Base-by-base conservation (phyloP, 345 rosid genomes). In the Gossypium arboreum region DNA sequence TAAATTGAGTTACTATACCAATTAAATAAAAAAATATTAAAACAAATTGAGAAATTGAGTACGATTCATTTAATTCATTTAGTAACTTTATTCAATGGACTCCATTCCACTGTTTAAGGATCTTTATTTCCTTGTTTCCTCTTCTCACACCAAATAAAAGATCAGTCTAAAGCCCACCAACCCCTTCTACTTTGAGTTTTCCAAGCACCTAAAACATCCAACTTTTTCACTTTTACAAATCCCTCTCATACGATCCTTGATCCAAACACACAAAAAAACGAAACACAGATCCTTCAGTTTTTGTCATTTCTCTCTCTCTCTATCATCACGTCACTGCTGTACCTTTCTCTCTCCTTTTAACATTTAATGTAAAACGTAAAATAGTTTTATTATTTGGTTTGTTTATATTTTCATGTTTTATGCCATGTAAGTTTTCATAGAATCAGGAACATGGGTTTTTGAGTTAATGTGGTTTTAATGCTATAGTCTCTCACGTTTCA, bases 151-250 rank as follows among this genome's bases (percentile, higher is more conserved):
- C 43, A 24, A 68, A 68, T 22, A 22, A 22, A 22, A 48, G 18
- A 5, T 13, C 25, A 48, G 16, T 47, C 15, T 13, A 24, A 47
- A 24, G 17, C 22, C 39, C 11, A 48, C 56, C 56, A 12, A 66
- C 72, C 56, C 2, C 43, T 24, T 4, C 12, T n/a, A 68, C 43
- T 68, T 9, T 6, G 3, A 15, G 52, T 55, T 3, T 16, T 50
- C 15, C 43, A 68, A 18, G 72, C 17, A 10, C 58, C 43, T 13
- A 50, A 34, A n/a, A 25, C 44, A 48, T 50, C 13, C 13, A 16
- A 48, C 58, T 68, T 50, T 64, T 9, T 68, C 72, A 50, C 72
- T 68, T 68, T 50, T 50, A 0, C 22, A 68, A 48, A 47, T 66
- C 41, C 15, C 41, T 4, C 72, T 12, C 44, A 50, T 58, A 13